Conservation (phyloP, 805 yeast genomes). For the Yarrowia keelungensis region DNA sequence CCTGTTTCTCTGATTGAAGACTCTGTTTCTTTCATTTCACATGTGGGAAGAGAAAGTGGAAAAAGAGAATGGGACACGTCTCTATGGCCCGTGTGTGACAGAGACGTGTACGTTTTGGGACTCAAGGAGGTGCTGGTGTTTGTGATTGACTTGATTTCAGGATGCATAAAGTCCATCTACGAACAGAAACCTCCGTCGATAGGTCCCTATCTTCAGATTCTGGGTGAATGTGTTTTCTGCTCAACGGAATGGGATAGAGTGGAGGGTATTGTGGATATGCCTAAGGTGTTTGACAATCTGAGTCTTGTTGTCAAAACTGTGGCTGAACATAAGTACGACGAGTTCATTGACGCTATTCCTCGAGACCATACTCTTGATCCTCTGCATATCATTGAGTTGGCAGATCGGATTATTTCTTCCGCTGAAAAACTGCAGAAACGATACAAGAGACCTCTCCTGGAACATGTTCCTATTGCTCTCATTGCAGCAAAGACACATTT, state of each 20-base stretch:
- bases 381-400: slow-evolving; percentile 62
- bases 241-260: slow-evolving; percentile 48
- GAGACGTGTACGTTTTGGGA: slow-evolving; percentile 44
- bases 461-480: slow-evolving; percentile 58
- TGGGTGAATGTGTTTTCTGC: slow-evolving; percentile 59
- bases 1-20: slow-evolving; percentile 49
- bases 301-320: slow-evolving; percentile 49
- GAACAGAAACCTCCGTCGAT: slow-evolving; percentile 61
- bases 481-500: slow-evolving; percentile 49
- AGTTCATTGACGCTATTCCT: slow-evolving; percentile 60
- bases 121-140: slow-evolving; percentile 51
- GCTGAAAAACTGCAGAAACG: slow-evolving; percentile 63
- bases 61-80: slow-evolving; percentile 42
- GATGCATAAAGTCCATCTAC: slow-evolving; percentile 24
- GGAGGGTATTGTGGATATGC: slow-evolving; percentile 12
- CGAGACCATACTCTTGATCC: slow-evolving; percentile 61
- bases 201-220: slow-evolving; percentile 58
- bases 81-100: slow-evolving; percentile 26
- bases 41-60: slow-evolving; percentile 44
- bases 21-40: slow-evolving; percentile 50
- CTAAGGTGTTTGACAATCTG: slow-evolving; percentile 2
- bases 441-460: slow-evolving; percentile 68
- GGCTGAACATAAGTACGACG: slow-evolving; percentile 56
- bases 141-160: slow-evolving; percentile 44
- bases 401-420: slow-evolving; percentile 59